A percentile compares a stretch with the other conserved stretches of the same genome.
Conservation (phyloP, 192 early-diverging fungal genomes). For the Backusella morwellensis region DNA sequence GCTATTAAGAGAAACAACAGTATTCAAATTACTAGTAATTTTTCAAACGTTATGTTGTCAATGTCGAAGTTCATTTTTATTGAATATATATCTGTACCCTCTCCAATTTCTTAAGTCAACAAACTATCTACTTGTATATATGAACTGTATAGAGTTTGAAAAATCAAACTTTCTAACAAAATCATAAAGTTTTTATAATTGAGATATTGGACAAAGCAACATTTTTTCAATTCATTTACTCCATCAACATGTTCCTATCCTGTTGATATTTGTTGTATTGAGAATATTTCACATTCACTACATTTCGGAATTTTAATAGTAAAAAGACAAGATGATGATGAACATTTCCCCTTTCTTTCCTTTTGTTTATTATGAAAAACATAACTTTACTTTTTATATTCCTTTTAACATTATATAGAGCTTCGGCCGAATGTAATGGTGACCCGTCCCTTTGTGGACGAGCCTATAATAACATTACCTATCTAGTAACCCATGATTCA, state of each 20-base stretch:
- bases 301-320: neutral
- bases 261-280: neutral
- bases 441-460: slow-evolving; percentile 57
- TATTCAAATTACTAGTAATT: too few relatives aligned
- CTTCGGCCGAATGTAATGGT: slow-evolving; percentile 54
- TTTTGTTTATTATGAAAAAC: neutral
- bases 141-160: neutral
- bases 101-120: neutral
- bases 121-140: neutral
- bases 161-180: neutral
- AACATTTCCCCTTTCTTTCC: neutral
- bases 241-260: neutral
- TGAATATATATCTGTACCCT: neutral
- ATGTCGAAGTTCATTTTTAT: neutral
- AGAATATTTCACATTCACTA: neutral
- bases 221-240: neutral
- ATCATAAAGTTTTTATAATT: neutral
- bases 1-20: too few relatives aligned
- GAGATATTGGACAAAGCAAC: neutral
- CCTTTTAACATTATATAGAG: neutral
- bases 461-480: slow-evolving; percentile 60
- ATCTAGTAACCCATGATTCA: slow-evolving; percentile 72
- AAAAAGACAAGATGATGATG: neutral
- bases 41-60: too few relatives aligned
- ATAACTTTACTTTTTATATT: neutral